These are phyloP conservation scores for Phytophthora constricta DNA, from an alignment of 352 stramenopile genomes.

Conservation along the genomic window DNA sequence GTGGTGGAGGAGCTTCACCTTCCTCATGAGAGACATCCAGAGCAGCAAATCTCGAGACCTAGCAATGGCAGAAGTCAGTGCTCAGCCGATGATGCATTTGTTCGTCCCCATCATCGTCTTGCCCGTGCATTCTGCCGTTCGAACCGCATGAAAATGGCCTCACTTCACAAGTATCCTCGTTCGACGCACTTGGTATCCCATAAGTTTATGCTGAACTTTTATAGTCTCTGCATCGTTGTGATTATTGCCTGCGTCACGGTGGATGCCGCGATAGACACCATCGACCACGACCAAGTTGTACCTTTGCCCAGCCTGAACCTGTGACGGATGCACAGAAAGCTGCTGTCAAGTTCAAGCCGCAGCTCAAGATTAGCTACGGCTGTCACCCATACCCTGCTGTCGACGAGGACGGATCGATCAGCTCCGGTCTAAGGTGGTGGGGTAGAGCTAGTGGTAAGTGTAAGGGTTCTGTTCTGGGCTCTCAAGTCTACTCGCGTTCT, in stretches of 20 bases:
- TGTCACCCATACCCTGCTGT: conserved; percentile 19
- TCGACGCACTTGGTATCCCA: too few relatives aligned
- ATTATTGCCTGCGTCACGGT: background rate
- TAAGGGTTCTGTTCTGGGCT: conserved; percentile 13
- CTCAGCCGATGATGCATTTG: background rate
- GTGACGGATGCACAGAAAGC: conserved; percentile 15
- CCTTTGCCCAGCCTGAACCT: conserved; percentile 16
- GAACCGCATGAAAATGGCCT: too few relatives aligned
- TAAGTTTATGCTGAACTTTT: conserved; percentile 13
- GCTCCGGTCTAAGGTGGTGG: background rate
- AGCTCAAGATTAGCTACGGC: conserved; percentile 13
- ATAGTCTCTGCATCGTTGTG: background rate
- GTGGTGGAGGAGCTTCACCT: too few relatives aligned
- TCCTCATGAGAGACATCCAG: too few relatives aligned
- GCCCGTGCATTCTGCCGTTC: background rate
- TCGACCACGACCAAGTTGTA: conserved; percentile 17
- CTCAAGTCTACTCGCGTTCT: conserved; percentile 32
- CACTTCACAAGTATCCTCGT: conserved; percentile 1
- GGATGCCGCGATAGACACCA: conserved; percentile 5
- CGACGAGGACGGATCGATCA: conserved; percentile 5
- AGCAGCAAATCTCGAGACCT: too few relatives aligned
- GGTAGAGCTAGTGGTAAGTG: conserved; percentile 1
- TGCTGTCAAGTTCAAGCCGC: conserved; percentile 20
- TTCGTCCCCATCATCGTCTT: background rate
- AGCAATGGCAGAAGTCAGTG: too few relatives aligned